Evolutionary conservation across 352 stramenopile genomes (phyloP).

Genomic region (Phytophthora macrochlamydospora): DNA sequence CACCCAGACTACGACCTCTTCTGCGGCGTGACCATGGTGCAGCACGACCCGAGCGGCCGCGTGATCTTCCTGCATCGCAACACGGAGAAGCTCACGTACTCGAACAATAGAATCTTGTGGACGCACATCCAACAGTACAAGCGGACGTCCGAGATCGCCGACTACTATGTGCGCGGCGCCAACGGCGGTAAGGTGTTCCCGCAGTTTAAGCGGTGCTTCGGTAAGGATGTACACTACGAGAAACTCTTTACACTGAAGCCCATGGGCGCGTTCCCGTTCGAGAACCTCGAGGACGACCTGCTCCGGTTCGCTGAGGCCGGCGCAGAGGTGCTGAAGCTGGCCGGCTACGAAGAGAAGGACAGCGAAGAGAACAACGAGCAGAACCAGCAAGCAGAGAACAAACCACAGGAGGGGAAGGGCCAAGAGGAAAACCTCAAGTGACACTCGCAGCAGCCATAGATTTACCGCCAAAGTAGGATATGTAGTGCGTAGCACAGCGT

Average conservation of each 20-base stretch:
- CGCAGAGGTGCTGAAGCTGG: conserved; percentile 31
- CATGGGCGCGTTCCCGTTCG: conserved; percentile 68
- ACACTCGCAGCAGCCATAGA: conserved; percentile 19
- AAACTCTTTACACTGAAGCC: conserved; percentile 72
- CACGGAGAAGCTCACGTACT: conserved; percentile 61
- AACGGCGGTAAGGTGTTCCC: conserved; percentile 74
- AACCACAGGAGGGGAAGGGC: neutral
- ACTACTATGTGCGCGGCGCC: conserved; percentile 67
- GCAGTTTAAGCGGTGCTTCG: conserved; percentile 72
- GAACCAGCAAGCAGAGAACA: neutral
- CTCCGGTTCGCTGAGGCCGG: conserved; percentile 53
- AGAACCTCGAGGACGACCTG: conserved; percentile 59
- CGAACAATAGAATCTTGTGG: conserved; percentile 53
- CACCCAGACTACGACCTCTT: conserved; percentile 59
- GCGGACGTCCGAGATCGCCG: conserved; percentile 31
- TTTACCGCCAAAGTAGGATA: conserved; percentile 1
- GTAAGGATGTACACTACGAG: conserved; percentile 71
- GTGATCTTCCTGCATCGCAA: conserved; percentile 80
- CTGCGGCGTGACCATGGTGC: conserved; percentile 77
- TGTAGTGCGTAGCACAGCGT: neutral
- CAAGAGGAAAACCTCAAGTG: conserved; percentile 10
- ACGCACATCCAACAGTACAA: conserved; percentile 71
- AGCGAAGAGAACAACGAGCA: conserved; percentile 13
- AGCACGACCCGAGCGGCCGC: conserved; percentile 60
- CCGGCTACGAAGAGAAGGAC: conserved; percentile 28